Base-by-base conservation (phyloP, 1,139 yeast genomes). In the Maudiozyma humilis region DNA sequence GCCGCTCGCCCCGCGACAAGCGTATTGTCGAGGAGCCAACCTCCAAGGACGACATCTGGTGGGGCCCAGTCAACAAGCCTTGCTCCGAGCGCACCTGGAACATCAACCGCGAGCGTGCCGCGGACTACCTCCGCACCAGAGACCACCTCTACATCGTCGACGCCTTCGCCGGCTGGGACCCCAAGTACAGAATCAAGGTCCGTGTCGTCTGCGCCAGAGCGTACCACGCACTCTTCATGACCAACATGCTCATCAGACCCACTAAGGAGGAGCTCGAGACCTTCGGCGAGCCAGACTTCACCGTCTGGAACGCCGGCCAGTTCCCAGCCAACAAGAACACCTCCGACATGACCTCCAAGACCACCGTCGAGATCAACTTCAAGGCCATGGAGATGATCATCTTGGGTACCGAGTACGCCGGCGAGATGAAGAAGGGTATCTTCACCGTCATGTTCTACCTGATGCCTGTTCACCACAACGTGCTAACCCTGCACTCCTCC, bases 391-490 rank as follows among this genome's bases (percentile, higher is more conserved):
- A 91, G 72, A 91, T 91, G 98, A 89, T 91, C 56, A 91, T 91
- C 62, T 76, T 91, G 59, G 98, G 98, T 71, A 89, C 97, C 44
- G 97, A 91, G 73, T 91, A 91, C 65, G 97, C 97, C 47, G 97
- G 97, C 63, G 98, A 91, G 74, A 91, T 91, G 98, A 91, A 91
- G 76, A 91, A 91, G 75, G 98, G 98, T 73, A 88, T 91, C 63
- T 88, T 91, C 77, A 88, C 97, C 18, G 97, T 91, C 51, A 91
- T 91, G 97, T 91, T 91, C 73, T 91, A 91, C 77, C 76, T 91
- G 69, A 89, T 89, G 96, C 98, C 98, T 51, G 82, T 91, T 62
- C 86, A 78, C 70, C 86, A 89, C 74, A 71, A 86, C 61, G 91
- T 91, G 47, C 78, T 91, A 66, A 91, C 97, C 41, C 77, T 91